Conservation (phyloP, 148 eudicot species). For the Fagopyrum homotropicum region DNA sequence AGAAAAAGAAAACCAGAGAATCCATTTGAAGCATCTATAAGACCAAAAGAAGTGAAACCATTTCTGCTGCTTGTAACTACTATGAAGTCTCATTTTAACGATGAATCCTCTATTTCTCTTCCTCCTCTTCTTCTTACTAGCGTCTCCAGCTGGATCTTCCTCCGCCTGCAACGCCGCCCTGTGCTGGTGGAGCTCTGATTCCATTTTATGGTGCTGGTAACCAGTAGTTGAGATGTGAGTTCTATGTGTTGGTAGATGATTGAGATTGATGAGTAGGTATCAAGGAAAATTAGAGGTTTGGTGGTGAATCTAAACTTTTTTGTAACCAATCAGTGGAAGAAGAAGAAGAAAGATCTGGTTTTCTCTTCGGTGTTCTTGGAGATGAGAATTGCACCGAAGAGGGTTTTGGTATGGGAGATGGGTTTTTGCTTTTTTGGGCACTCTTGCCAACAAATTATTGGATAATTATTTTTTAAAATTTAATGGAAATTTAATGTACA, state of each 20-base stretch:
- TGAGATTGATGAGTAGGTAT: slow-evolving; percentile 5
- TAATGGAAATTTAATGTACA: neutral
- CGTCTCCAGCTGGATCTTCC: neutral
- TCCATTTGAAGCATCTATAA: slow-evolving; percentile 37
- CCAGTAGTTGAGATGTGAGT: neutral
- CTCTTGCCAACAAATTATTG: neutral
- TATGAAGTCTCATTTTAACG: slow-evolving; percentile 39
- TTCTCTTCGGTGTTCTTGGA: neutral
- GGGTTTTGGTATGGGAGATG: neutral
- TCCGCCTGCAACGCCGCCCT: neutral
- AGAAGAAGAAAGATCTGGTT: neutral
- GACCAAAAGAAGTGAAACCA: slow-evolving; percentile 15
- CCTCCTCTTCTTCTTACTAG: neutral
- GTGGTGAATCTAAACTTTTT: neutral
- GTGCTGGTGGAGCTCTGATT: neutral
- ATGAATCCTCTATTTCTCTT: slow-evolving; percentile 32
- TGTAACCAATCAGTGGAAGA: neutral
- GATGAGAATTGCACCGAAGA: neutral
- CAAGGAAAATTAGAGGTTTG: neutral
- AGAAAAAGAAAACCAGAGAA: slow-evolving; percentile 38
- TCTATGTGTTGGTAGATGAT: slow-evolving; percentile 1
- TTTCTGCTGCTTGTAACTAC: slow-evolving; percentile 16
- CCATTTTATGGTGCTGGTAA: neutral
- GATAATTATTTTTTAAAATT: neutral
- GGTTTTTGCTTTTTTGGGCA: neutral